Evolutionary conservation across 208 protist genomes (phyloP).

Genomic region (Crithidia fasciculata): DNA sequence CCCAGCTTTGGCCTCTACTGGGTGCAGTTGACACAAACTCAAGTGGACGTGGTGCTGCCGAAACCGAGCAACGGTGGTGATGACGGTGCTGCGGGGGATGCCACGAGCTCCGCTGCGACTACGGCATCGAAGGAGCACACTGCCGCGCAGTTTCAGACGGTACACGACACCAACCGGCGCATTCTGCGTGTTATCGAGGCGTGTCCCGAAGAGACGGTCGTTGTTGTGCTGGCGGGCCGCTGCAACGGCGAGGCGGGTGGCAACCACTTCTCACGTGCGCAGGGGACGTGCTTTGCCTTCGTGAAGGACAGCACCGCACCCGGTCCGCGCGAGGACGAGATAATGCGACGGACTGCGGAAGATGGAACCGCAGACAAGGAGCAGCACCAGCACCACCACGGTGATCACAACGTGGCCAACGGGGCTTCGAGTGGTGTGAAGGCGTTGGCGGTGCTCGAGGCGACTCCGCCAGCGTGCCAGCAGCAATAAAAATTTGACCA

Average conservation of each 20-base stretch:
- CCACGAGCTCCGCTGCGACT: too few relatives aligned
- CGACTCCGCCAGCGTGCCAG: conserved; percentile 39
- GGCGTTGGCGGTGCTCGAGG: not conserved
- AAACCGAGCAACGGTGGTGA: not conserved
- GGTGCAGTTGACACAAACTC: conserved; percentile 69
- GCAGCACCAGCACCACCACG: not conserved
- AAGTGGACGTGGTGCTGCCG: conserved; percentile 53
- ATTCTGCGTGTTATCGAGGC: conserved; percentile 78
- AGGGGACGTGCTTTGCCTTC: conserved; percentile 76
- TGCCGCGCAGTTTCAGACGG: conserved; percentile 39
- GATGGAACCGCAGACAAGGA: not conserved
- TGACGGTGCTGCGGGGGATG: too few relatives aligned
- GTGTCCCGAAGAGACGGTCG: conserved; percentile 70
- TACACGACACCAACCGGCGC: conserved; percentile 63
- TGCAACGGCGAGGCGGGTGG: conserved; percentile 38
- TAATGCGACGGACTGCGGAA: conserved; percentile 4
- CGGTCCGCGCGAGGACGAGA: conserved; percentile 42
- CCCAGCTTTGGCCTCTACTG: conserved; percentile 60
- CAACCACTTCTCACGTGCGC: conserved; percentile 54
- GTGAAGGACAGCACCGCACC: conserved; percentile 69
- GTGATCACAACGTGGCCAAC: not conserved
- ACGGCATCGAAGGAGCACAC: conserved; percentile 17
- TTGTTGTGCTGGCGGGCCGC: conserved; percentile 58
- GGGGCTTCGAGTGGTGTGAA: not conserved
- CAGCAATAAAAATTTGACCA: conserved; percentile 40